These are phyloP conservation scores for Rhodotorula graminis DNA, from an alignment of 768 basidiomycete species.

Conservation along the genomic window DNA sequence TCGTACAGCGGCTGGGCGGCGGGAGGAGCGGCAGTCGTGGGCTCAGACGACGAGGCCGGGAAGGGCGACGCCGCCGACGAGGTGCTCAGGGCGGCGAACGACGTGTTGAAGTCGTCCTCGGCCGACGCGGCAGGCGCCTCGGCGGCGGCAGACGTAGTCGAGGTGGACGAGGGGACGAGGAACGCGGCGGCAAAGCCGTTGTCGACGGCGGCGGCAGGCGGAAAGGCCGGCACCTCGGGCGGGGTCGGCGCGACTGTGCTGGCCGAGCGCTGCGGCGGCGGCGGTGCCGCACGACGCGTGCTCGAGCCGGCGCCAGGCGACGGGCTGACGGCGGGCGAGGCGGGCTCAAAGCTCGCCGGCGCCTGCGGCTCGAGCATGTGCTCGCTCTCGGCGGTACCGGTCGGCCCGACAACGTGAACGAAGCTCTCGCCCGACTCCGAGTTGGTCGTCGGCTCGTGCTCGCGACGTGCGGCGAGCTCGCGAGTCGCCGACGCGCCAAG, in stretches of 20 bases:
- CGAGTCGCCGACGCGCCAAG: neutral
- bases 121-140: neutral
- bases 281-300: slow-evolving; percentile 22
- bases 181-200: neutral
- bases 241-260: neutral
- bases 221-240: neutral
- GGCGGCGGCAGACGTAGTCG: too few species aligned
- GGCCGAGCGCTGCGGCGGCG: slow-evolving; percentile 6
- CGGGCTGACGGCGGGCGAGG: neutral
- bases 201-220: neutral
- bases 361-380: slow-evolving; percentile 9
- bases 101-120: slow-evolving; percentile 44
- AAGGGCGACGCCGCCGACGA: neutral
- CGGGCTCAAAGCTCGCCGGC: slow-evolving; percentile 9
- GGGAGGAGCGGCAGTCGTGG: slow-evolving; percentile 49
- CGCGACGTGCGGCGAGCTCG: neutral
- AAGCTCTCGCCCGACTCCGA: slow-evolving; percentile 36
- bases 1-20: slow-evolving; percentile 52
- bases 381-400: slow-evolving; percentile 2
- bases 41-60: neutral
- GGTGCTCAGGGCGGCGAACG: slow-evolving; percentile 31
- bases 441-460: neutral
- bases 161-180: neutral
- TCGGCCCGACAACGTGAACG: slow-evolving; percentile 31
- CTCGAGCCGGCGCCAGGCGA: neutral